phyloP scores from a whole-genome alignment of 1,284 basidiomycete species.

The Marasmius tenuissimus region DNA sequence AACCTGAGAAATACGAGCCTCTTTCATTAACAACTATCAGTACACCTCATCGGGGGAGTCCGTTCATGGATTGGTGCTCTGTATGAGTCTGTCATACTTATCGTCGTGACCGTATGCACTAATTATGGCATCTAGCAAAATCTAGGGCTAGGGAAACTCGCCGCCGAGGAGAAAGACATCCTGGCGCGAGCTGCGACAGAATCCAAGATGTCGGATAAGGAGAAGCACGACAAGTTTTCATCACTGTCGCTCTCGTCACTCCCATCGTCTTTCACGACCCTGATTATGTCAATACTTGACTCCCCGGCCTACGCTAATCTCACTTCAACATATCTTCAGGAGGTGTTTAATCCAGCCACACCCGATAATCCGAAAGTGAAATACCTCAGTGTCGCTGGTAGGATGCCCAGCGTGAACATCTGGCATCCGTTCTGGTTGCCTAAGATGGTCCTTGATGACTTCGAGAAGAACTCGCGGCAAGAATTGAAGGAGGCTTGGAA shows the following conservation, averaged over 20 bases:
- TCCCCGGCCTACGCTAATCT: slow-evolving; percentile 97
- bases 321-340: slow-evolving; percentile 82
- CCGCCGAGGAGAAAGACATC: slow-evolving; percentile 34
- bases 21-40: slow-evolving; percentile 88
- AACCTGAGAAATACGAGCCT: slow-evolving; percentile 83
- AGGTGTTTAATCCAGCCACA: slow-evolving; percentile 90
- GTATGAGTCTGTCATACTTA: slow-evolving; percentile 41
- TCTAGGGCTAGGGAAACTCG: slow-evolving; percentile 78
- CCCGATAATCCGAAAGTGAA: slow-evolving; percentile 84
- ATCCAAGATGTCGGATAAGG: slow-evolving; percentile 20
- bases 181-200: slow-evolving; percentile 17
- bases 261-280: slow-evolving; percentile 81
- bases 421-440: slow-evolving; percentile 98
- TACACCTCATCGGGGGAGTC: slow-evolving; percentile 94
- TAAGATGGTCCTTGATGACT: slow-evolving; percentile 88
- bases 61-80: slow-evolving; percentile 99
- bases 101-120: slow-evolving; percentile 1
- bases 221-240: slow-evolving; percentile 25
- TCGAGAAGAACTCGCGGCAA: slow-evolving; percentile 56
- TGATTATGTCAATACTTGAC: slow-evolving; percentile 91
- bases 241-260: slow-evolving; percentile 45
- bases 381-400: slow-evolving; percentile 90
- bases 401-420: slow-evolving; percentile 70
- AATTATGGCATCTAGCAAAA: slow-evolving; percentile 53
- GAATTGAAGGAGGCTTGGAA: slow-evolving; percentile 33